These are phyloP conservation scores for Arabis hirsuta DNA, from an alignment of 345 rosid species.

Conservation along the genomic window DNA sequence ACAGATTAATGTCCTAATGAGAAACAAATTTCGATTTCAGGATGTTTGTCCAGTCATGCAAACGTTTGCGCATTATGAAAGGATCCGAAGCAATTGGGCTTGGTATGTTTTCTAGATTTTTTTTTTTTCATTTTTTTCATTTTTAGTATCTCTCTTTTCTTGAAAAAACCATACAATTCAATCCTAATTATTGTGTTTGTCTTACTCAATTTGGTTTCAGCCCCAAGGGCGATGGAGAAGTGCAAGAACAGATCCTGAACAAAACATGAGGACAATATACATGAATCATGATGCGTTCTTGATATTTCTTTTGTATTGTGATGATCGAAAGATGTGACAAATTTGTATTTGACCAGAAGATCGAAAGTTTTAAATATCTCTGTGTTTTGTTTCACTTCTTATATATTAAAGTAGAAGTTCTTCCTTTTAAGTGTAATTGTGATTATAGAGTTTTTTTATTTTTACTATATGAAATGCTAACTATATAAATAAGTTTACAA, in stretches of 20 bases:
- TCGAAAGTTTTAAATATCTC: background rate
- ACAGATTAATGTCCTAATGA: background rate
- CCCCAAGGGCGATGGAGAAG: constrained; percentile 39
- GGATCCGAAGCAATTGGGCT: constrained; percentile 97
- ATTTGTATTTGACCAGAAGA: constrained; percentile 25
- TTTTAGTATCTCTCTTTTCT: no score
- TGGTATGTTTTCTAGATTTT: constrained; percentile 48
- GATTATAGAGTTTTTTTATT: background rate
- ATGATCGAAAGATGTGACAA: constrained; percentile 10
- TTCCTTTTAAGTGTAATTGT: background rate
- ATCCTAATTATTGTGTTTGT: background rate
- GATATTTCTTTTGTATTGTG: constrained; percentile 23
- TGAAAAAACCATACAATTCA: background rate
- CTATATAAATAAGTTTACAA: background rate
- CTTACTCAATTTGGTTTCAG: constrained; percentile 19
- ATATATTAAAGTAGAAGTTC: background rate
- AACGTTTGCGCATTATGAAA: constrained; percentile 91
- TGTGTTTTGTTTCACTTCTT: constrained; percentile 6
- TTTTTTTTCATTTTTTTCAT: background rate
- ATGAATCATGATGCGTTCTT: background rate
- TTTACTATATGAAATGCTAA: background rate
- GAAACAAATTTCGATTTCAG: constrained; percentile 43
- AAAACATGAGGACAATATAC: constrained; percentile 4
- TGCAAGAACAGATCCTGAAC: constrained; percentile 31
- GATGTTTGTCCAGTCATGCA: constrained; percentile 93